Evolutionary conservation across 345 rosid genomes (phyloP).

Genomic region (Salix brachista): DNA sequence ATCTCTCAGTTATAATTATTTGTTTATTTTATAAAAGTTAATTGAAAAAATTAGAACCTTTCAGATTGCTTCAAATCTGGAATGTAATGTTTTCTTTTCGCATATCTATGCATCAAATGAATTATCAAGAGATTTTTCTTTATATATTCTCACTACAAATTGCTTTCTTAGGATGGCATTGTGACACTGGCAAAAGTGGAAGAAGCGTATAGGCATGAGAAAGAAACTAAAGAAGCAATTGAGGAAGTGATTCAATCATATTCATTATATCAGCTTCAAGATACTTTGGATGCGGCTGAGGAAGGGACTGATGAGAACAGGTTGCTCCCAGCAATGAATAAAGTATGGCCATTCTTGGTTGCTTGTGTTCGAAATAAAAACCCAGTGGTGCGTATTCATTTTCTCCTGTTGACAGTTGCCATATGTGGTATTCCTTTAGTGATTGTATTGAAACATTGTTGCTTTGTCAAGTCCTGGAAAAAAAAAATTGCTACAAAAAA

Average conservation of each 20-base stretch:
- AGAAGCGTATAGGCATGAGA: constrained; percentile 68
- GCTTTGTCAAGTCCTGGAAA: no score
- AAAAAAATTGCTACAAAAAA: no score
- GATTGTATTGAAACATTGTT: no score
- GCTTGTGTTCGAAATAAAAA: constrained; percentile 57
- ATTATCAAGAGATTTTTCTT: background rate
- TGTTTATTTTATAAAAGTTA: background rate
- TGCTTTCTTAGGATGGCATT: constrained; percentile 55
- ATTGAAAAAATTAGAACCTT: no score
- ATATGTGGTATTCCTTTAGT: no score
- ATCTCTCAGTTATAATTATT: background rate
- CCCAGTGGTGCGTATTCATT: constrained; percentile 46
- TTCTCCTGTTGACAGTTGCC: background rate
- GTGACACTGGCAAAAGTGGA: constrained; percentile 66
- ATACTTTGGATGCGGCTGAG: constrained; percentile 49
- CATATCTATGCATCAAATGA: background rate
- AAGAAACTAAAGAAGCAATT: constrained; percentile 57
- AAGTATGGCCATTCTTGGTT: constrained; percentile 83
- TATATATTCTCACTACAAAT: constrained; percentile 1
- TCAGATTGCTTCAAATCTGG: background rate
- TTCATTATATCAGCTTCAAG: constrained; percentile 64
- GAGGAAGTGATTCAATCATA: constrained; percentile 54
- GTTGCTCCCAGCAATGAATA: constrained; percentile 86
- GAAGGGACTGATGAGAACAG: constrained; percentile 75
- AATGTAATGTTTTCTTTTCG: background rate